Conservation (phyloP, 768 basidiomycete species). For the Panellus pusillus region DNA sequence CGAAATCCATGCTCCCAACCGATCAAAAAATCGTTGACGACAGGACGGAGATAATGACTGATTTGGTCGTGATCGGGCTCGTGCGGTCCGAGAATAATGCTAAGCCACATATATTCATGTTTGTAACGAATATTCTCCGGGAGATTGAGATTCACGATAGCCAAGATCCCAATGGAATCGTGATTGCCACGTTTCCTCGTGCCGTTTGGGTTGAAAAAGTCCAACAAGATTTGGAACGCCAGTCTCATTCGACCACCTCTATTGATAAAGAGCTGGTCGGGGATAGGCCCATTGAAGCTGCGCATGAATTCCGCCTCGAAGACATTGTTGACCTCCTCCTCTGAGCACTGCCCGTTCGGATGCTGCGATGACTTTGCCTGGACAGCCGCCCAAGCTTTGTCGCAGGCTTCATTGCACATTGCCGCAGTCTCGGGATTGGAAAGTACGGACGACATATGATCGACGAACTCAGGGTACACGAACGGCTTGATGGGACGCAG, state of each 20-base stretch:
- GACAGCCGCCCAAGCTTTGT: slow-evolving; percentile 17
- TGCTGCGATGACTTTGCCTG: not conserved
- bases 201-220: slow-evolving; percentile 32
- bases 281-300: slow-evolving; percentile 28
- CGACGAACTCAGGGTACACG: slow-evolving; percentile 19
- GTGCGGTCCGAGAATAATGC: slow-evolving; percentile 29
- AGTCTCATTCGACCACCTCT: slow-evolving; percentile 21
- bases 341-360: slow-evolving; percentile 3
- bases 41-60: slow-evolving; percentile 26
- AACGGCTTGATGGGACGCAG: slow-evolving; percentile 23
- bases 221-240: slow-evolving; percentile 26
- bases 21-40: slow-evolving; percentile 26
- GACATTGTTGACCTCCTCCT: slow-evolving; percentile 17
- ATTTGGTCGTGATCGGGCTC: slow-evolving; percentile 28
- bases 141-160: slow-evolving; percentile 31
- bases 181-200: slow-evolving; percentile 19
- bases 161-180: slow-evolving; percentile 29
- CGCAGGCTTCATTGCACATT: slow-evolving; percentile 20
- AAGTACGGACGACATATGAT: slow-evolving; percentile 23
- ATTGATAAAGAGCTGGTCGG: slow-evolving; percentile 22
- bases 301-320: slow-evolving; percentile 30
- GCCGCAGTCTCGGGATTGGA: slow-evolving; percentile 19
- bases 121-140: slow-evolving; percentile 30
- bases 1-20: slow-evolving; percentile 19
- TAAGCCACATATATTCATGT: slow-evolving; percentile 30